Evolutionary conservation across 371 early-diverging fungal species (phyloP).

Genomic region (Capillidium rhysosporum): DNA sequence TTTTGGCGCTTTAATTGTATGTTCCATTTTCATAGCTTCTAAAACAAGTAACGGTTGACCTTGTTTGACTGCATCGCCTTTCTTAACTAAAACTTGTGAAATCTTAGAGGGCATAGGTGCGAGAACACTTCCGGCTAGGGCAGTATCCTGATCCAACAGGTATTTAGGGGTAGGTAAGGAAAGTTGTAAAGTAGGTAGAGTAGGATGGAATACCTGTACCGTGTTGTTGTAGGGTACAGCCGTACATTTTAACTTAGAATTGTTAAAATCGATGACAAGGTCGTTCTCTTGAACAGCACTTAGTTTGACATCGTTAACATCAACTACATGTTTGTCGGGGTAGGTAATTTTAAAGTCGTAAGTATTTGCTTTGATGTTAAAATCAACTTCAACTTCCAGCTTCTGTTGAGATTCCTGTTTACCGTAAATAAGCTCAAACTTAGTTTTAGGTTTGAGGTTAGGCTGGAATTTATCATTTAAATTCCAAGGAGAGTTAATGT

Average conservation of each 20-base stretch:
- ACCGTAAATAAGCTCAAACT: slow-evolving; percentile 16
- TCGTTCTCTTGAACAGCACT: neutral
- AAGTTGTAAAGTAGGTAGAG: slow-evolving; percentile 23
- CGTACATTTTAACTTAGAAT: too few relatives aligned
- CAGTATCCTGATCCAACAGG: slow-evolving; percentile 19
- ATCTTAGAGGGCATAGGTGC: slow-evolving; percentile 97
- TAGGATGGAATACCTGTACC: slow-evolving; percentile 13
- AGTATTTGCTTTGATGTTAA: neutral
- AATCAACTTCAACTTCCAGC: slow-evolving; percentile 13
- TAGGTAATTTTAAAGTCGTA: neutral
- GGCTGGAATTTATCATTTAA: slow-evolving; percentile 25
- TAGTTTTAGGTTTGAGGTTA: slow-evolving; percentile 18
- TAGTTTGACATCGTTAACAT: neutral
- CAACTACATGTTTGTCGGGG: too few relatives aligned
- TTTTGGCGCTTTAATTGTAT: slow-evolving; percentile 69
- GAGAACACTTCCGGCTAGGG: slow-evolving; percentile 44
- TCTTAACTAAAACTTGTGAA: slow-evolving; percentile 55
- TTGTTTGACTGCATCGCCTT: slow-evolving; percentile 67
- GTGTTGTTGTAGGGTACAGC: too few relatives aligned
- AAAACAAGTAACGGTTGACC: slow-evolving; percentile 64
- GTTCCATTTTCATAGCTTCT: slow-evolving; percentile 98
- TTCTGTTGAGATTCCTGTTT: slow-evolving; percentile 14
- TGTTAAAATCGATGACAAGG: too few relatives aligned
- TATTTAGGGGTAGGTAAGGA: slow-evolving; percentile 35
- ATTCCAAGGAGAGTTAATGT: slow-evolving; percentile 36